Evolutionary conservation across 768 basidiomycete species (phyloP), one percentile per base, ranked within the genome.

Genomic region (Mycena rebaudengoi): DNA sequence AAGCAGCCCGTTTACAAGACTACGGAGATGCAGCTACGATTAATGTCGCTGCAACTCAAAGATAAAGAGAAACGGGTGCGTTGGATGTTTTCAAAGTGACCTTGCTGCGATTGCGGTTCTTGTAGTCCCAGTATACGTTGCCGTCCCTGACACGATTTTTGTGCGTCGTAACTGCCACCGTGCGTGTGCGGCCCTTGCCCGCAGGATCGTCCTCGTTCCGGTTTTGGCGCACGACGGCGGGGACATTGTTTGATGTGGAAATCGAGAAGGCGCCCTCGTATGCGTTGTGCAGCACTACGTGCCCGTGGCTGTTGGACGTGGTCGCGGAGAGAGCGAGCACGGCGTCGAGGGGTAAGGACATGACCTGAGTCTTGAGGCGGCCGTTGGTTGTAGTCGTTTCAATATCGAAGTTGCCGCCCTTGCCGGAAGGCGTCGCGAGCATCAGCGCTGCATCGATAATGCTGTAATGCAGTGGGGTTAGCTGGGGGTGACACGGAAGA

Each of bases 211-310:
- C 77, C 69, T 21, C 82, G 78, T 48, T 79, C 78, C 32, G 20
- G 45, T 45, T 71, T 16, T 16, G 12, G 25, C 46, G 54, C 16
- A 58, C 41, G 18, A 83, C 69, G 8, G 25, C 12, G 18, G 64
- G 67, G 0, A 51, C 13, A 16, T 71, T 67, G 62, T 75, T 61
- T 28, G 74, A 51, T 1, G 75, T 76, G 29, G 51, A 46, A 30
- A 80, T 54, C n/a, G 60, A 61, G 70, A 82, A 82, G 7, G 50
- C 57, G 30, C 84, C 84, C 59, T 85, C 84, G 62, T 76, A 85
- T 2, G 79, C 76, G 25, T 67, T 52, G 48, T 79, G 75, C 5
- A 83, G 73, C 37, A 56, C 48, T 0, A 76, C 69, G 16, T 64
- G 54, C 11, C 75, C 71, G 1, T 21, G 60, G 7, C 72, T 62